These are phyloP conservation scores for Colletotrichum sp. DNA, from an alignment of 2,329 filamentous ascomycete genomes.

Conservation along the genomic window DNA sequence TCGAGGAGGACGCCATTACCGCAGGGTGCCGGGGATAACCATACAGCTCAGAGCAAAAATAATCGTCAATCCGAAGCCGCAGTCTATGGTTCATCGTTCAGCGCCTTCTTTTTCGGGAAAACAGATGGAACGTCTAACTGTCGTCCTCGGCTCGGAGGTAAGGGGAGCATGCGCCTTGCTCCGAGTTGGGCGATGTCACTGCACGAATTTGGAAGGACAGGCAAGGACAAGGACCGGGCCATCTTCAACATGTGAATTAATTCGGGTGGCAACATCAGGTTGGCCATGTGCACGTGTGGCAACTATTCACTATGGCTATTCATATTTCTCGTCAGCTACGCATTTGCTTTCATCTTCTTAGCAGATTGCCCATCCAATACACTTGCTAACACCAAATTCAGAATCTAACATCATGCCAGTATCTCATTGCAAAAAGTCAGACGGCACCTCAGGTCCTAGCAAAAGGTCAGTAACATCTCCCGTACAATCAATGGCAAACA, in stretches of 20 bases:
- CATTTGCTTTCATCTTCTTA: neutral
- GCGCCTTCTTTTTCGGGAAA: neutral
- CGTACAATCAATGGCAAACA: neutral
- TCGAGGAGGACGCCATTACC: neutral
- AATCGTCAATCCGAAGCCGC: neutral
- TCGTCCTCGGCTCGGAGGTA: neutral
- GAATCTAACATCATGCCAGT: neutral
- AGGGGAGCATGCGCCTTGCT: neutral
- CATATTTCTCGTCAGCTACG: neutral
- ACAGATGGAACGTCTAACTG: neutral
- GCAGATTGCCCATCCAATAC: neutral
- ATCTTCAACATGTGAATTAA: neutral
- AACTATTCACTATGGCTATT: neutral
- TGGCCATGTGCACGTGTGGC: neutral
- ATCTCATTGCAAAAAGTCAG: conserved; percentile 15
- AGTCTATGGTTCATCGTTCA: neutral
- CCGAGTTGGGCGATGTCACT: neutral
- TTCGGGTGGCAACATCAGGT: neutral
- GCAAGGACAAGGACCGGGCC: neutral
- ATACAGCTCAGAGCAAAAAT: neutral
- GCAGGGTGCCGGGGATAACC: neutral
- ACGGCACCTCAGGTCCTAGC: conserved; percentile 22
- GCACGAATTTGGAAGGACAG: neutral
- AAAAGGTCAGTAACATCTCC: neutral
- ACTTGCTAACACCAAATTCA: neutral